Conservation (phyloP, 2,329 filamentous ascomycete species). For the Lachnellula cervina region DNA sequence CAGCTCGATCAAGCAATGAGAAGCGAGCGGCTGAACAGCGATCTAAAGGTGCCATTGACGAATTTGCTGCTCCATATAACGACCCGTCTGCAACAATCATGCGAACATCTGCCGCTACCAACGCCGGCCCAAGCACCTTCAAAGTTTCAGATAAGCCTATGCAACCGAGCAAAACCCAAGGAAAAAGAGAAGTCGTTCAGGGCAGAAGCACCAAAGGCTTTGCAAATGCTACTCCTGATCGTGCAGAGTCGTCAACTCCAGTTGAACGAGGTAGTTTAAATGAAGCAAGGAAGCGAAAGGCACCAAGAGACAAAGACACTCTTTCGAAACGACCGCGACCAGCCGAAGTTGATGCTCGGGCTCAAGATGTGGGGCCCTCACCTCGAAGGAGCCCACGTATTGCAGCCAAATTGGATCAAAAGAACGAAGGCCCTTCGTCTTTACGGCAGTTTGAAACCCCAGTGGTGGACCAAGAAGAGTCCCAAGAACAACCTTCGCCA, state of each 20-base stretch:
- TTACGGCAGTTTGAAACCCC: neutral
- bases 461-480: too few relatives aligned
- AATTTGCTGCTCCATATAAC: neutral
- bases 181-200: neutral
- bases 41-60: neutral
- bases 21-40: neutral
- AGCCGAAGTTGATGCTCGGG: neutral
- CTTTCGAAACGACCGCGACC: neutral
- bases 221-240: neutral
- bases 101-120: neutral
- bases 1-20: neutral
- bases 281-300: neutral
- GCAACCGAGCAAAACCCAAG: neutral
- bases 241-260: neutral
- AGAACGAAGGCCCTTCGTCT: neutral
- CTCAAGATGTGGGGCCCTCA: neutral
- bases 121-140: neutral
- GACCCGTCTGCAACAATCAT: neutral
- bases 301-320: neutral
- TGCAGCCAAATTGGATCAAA: neutral
- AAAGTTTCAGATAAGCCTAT: too few relatives aligned
- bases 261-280: neutral
- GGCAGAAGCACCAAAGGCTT: neutral
- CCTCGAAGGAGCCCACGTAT: neutral
- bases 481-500: neutral